phyloP scores from a whole-genome alignment of 441 rosid species.

The Populus hybrid region DNA sequence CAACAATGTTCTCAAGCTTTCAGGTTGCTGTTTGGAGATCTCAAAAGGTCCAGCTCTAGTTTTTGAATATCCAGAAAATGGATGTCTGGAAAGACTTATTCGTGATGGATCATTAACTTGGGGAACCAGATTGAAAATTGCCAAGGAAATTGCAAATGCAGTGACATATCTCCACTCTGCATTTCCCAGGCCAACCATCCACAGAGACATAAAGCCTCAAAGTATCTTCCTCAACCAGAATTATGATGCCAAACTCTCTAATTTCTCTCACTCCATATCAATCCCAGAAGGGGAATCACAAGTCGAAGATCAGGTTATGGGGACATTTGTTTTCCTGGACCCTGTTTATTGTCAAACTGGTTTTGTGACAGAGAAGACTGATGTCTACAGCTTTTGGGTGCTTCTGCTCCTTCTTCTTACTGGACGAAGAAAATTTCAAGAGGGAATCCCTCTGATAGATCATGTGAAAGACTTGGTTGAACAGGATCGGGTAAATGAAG shows the following conservation, averaged over 20 bases:
- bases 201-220: neutral
- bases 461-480: neutral
- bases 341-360: neutral
- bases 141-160: neutral
- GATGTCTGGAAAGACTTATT: neutral
- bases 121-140: neutral
- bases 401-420: neutral
- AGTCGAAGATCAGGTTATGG: neutral
- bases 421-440: neutral
- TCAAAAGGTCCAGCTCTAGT: neutral
- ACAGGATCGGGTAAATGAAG: neutral
- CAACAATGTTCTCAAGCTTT: conserved; percentile 17
- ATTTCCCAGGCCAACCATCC: neutral
- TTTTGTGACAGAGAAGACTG: neutral
- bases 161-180: neutral
- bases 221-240: neutral
- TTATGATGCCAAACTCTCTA: neutral
- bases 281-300: neutral
- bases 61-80: neutral
- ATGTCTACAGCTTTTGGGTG: neutral
- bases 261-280: neutral
- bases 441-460: neutral
- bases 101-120: neutral
- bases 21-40: neutral
- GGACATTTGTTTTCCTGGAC: neutral